These are phyloP conservation scores for Zygotorulaspora sp. DNA, from an alignment of 805 yeast species.

Conservation along the genomic window DNA sequence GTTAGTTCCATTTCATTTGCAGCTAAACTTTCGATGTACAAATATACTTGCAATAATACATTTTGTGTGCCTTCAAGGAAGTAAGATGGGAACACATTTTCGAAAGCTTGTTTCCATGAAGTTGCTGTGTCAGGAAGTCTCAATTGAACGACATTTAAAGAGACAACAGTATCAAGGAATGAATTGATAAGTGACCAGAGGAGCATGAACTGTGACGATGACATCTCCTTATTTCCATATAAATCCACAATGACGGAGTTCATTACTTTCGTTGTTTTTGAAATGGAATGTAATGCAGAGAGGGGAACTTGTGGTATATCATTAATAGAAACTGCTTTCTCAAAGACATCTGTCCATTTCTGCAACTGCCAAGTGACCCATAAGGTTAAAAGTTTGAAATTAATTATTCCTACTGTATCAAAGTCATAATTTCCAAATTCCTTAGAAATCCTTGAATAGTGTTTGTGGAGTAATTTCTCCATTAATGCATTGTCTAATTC, in stretches of 20 bases:
- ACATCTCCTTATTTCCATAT: constrained; percentile 3
- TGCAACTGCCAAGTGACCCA: constrained; percentile 30
- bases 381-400: constrained; percentile 27
- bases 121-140: constrained; percentile 25
- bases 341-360: constrained; percentile 28
- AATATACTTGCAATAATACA: constrained; percentile 20
- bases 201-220: constrained; percentile 6
- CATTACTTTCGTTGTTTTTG: constrained; percentile 18
- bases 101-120: constrained; percentile 20
- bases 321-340: constrained; percentile 7
- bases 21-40: constrained; percentile 26
- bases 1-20: constrained; percentile 21
- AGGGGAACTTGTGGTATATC: constrained; percentile 6
- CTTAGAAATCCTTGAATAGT: constrained; percentile 16
- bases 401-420: constrained; percentile 16
- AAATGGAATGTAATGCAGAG: constrained; percentile 12
- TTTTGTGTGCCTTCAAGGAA: constrained; percentile 11
- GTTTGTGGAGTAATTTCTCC: constrained; percentile 16
- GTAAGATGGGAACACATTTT: constrained; percentile 15
- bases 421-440: constrained; percentile 8
- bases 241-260: constrained; percentile 10
- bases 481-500: constrained; percentile 24
- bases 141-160: constrained; percentile 29
- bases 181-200: constrained; percentile 22
- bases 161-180: constrained; percentile 24